Evolutionary conservation across 495 filamentous ascomycete genomes (phyloP).

Genomic region (Podospora appendiculata): DNA sequence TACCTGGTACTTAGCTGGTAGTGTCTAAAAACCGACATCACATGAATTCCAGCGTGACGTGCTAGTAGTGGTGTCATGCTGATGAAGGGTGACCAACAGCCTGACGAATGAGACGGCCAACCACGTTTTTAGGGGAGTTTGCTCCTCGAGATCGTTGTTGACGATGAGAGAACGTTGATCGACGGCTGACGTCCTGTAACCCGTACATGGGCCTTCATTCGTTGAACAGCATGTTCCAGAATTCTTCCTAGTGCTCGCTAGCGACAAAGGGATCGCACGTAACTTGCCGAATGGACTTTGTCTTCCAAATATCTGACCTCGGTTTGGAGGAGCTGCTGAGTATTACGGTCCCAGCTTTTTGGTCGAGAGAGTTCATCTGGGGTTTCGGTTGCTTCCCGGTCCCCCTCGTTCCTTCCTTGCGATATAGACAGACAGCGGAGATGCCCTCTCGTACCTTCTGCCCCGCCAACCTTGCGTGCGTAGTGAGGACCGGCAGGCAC

Average conservation of each 20-base stretch:
- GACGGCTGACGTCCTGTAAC: background rate
- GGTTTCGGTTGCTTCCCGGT: too few relatives aligned
- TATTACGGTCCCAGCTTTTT: too few relatives aligned
- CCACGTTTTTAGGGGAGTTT: background rate
- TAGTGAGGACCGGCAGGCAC: background rate
- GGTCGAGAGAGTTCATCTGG: background rate
- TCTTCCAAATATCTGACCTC: too few relatives aligned
- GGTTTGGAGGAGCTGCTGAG: too few relatives aligned
- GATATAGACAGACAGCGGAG: too few relatives aligned
- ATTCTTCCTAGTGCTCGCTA: conserved; percentile 9
- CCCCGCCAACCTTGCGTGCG: background rate
- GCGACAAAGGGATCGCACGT: background rate
- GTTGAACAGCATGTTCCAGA: conserved; percentile 9
- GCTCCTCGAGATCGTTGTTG: background rate
- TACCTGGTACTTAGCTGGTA: too few relatives aligned
- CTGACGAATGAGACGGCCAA: conserved; percentile 2
- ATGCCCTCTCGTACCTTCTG: too few relatives aligned
- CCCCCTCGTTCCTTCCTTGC: too few relatives aligned
- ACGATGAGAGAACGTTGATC: background rate
- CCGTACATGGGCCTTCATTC: background rate
- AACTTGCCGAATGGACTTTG: too few relatives aligned
- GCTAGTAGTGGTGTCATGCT: conserved; percentile 1
- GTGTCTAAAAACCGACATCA: too few relatives aligned
- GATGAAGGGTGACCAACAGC: background rate
- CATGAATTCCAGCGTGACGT: too few relatives aligned